Evolutionary conservation across 768 basidiomycete genomes (phyloP), one percentile per base, ranked within the genome.

Genomic region (Phallus indusiatus): DNA sequence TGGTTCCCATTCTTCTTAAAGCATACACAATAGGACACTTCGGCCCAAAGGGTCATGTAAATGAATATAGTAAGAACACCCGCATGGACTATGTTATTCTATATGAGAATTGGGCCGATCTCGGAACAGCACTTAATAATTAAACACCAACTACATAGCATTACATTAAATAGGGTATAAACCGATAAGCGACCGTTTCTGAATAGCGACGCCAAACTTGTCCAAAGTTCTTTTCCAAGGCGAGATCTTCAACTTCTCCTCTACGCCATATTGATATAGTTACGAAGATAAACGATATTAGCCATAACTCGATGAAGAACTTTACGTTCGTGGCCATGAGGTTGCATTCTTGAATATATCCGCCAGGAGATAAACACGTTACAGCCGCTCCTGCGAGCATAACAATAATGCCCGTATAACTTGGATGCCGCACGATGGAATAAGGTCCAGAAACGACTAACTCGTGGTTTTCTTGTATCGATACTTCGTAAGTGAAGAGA

Each of bases 401-500:
- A 1, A 59, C 18, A 22, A 35, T 24, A 10, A 35, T 18, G 51
- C 65, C 67, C 18, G 68, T 55, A 54, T 75, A 75, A 14, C 72
- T 63, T 0, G 81, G 81, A 67, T 82, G 81, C 7, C 81, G 77
- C 55, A 81, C 81, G 55, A 69, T 59, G 9, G 64, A 61, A 59
- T 75, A 75, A 2, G 74, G 73, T 0, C 74, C 74, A 1, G 64
- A 57, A 1, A 67, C 73, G 22, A 75, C 54, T 5, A 75, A 68
- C 11, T 51, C 18, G 53, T 74, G 74, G 1, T 67, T 58, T 20
- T 64, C 65, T 1, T 65, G 65, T 17, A 75, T 59, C 18, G 80
- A 80, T 52, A 83, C 74, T 64, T 82, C 81, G 66, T 82, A 83
- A 0, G 81, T 82, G 71, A 83, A 83, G 57, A 81, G 68, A 1